Conservation (phyloP, 2,329 filamentous ascomycete genomes). For the Diaporthe ampelina region DNA sequence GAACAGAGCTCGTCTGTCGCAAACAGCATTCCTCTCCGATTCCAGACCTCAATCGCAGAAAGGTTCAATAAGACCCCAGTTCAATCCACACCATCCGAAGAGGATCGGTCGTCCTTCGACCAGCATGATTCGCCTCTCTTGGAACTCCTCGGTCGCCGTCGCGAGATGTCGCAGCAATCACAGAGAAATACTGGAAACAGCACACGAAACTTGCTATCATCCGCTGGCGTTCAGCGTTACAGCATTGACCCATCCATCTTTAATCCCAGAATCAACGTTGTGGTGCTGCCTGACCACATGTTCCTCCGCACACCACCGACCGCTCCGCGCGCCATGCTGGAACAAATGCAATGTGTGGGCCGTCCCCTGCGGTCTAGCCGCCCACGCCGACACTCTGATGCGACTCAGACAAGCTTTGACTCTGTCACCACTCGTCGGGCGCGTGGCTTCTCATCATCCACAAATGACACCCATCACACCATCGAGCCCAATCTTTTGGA, state of each 20-base stretch:
- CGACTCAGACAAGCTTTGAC: constrained; percentile 11
- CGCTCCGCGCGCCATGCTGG: constrained; percentile 35
- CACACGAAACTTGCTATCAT: neutral
- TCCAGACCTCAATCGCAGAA: neutral
- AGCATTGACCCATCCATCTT: constrained; percentile 16
- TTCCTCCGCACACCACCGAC: constrained; percentile 8
- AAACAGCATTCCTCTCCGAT: constrained; percentile 15
- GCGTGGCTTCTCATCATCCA: constrained; percentile 18
- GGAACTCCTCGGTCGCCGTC: neutral
- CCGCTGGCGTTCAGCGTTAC: neutral
- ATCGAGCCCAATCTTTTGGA: constrained; percentile 8
- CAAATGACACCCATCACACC: constrained; percentile 6
- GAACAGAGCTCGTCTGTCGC: constrained; percentile 10
- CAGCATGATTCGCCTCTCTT: neutral
- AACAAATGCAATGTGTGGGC: neutral
- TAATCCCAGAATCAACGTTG: constrained; percentile 20
- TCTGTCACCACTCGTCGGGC: neutral
- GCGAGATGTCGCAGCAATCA: neutral
- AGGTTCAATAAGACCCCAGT: neutral
- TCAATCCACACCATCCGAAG: neutral
- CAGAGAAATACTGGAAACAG: too few relatives aligned
- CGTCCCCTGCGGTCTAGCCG: neutral
- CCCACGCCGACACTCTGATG: constrained; percentile 10
- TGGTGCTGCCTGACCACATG: constrained; percentile 16
- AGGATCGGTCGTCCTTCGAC: neutral